These are phyloP conservation scores for Umbilicus rupestris DNA, from an alignment of 164 flowering plant species.

Conservation along the genomic window DNA sequence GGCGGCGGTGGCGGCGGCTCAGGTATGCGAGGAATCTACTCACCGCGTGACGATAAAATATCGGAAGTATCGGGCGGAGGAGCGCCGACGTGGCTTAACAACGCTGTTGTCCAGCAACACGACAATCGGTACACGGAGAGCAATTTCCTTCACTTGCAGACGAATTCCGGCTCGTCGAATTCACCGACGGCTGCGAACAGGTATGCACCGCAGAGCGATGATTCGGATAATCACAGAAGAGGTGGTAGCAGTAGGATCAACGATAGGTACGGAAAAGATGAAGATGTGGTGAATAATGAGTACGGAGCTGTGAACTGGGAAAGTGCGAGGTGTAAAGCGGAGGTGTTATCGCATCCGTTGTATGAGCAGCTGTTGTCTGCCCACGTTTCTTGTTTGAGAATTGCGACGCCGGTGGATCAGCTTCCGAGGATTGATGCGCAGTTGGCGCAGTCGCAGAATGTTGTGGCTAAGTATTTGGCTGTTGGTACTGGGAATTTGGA, in stretches of 20 bases:
- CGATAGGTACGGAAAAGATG: constrained; percentile 1
- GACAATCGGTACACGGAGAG: constrained; percentile 4
- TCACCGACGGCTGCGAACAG: too few species aligned
- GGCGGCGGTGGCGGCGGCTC: too few species aligned
- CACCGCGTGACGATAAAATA: not conserved
- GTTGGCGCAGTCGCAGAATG: constrained; percentile 10
- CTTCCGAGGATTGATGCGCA: constrained; percentile 8
- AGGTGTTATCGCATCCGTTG: constrained; percentile 6
- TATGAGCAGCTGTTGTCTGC: constrained; percentile 9
- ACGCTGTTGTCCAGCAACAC: constrained; percentile 3
- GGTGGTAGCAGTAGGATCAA: not conserved
- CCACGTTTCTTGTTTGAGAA: constrained; percentile 3
- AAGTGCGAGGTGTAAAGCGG: constrained; percentile 28
- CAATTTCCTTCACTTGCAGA: constrained; percentile 1
- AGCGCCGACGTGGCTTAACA: constrained; percentile 5
- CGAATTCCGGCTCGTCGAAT: not conserved
- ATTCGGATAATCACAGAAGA: not conserved
- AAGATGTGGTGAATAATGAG: constrained; percentile 17
- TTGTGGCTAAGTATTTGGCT: constrained; percentile 7
- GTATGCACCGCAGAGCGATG: not conserved
- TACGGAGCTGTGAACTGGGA: constrained; percentile 18
- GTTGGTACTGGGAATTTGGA: not conserved
- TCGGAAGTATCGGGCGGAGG: not conserved
- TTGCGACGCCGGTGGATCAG: constrained; percentile 9
- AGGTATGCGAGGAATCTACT: too few species aligned